A percentile compares a stretch with the other conserved stretches of the same genome.
Conservation (phyloP, 2,329 filamentous ascomycete genomes). For the Calonectria henricotiae region DNA sequence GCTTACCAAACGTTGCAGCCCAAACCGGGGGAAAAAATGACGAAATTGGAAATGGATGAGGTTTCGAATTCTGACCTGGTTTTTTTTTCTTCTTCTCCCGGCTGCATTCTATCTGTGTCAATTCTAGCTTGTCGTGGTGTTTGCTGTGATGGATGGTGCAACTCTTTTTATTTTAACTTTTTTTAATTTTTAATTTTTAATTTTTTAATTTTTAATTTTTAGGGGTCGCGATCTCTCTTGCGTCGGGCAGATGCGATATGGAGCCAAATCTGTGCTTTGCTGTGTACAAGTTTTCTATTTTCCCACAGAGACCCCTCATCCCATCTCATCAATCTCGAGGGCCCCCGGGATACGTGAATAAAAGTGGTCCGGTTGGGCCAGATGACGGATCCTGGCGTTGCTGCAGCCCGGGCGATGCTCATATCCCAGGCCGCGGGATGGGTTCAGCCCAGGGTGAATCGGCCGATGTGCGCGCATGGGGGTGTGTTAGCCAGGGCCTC, state of each 20-base stretch:
- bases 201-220: background rate
- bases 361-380: conserved; percentile 25
- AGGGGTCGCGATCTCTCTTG: conserved; percentile 23
- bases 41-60: background rate
- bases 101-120: background rate
- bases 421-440: conserved; percentile 39
- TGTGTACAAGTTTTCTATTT: background rate
- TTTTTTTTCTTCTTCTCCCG: background rate
- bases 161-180: background rate
- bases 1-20: conserved; percentile 37
- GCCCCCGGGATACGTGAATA: background rate
- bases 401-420: conserved; percentile 27
- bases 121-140: background rate
- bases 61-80: background rate
- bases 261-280: conserved; percentile 30
- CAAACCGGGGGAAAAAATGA: conserved; percentile 32
- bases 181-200: background rate
- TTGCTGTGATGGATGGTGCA: conserved; percentile 3
- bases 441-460: conserved; percentile 36
- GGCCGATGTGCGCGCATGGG: conserved; percentile 36
- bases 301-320: conserved; percentile 27
- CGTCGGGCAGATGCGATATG: conserved; percentile 33
- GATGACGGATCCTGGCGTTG: conserved; percentile 30
- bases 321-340: background rate
- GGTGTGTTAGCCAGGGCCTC: conserved; percentile 42